phyloP scores from a whole-genome alignment of 2,329 filamentous ascomycete genomes.

The Xylariaceae sp. region DNA sequence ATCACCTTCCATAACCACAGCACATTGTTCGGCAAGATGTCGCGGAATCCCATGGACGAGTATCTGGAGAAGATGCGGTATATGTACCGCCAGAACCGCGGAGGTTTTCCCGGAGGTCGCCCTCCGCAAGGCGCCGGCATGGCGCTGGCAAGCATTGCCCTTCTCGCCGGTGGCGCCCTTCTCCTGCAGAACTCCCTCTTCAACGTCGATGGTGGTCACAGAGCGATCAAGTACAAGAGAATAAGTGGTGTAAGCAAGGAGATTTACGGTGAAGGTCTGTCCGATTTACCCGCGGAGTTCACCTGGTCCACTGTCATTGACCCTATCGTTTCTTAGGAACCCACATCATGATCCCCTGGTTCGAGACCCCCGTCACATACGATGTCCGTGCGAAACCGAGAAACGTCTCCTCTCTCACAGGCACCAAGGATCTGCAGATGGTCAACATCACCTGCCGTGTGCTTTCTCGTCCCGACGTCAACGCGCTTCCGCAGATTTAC shows the following conservation, averaged over 20 bases:
- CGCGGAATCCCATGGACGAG: conserved; percentile 31
- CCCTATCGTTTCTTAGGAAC: conserved; percentile 56
- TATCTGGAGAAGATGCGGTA: conserved; percentile 24
- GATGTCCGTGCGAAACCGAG: conserved; percentile 96
- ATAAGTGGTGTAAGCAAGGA: conserved; percentile 90
- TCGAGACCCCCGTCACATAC: conserved; percentile 94
- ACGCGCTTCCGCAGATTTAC: conserved; percentile 93
- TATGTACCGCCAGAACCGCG: conserved; percentile 33
- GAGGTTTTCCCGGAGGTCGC: conserved; percentile 39
- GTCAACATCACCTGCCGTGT: conserved; percentile 99
- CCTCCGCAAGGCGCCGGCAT: conserved; percentile 39
- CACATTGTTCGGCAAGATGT: conserved; percentile 26
- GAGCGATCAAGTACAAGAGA: conserved; percentile 97
- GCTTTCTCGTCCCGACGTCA: conserved; percentile 81
- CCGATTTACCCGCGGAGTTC: conserved; percentile 7
- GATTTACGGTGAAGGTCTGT: conserved; percentile 86
- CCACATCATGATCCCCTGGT: conserved; percentile 90
- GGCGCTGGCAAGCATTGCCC: conserved; percentile 38
- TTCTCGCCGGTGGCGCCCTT: conserved; percentile 46
- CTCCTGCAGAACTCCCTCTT: conserved; percentile 58
- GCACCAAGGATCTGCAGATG: conserved; percentile 99
- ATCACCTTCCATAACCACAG: background rate
- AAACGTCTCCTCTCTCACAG: conserved; percentile 93
- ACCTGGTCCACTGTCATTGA: conserved; percentile 9
- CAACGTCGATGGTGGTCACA: conserved; percentile 95